phyloP scores from a whole-genome alignment of 257 asterid species.

The Paulownia fortunei region DNA sequence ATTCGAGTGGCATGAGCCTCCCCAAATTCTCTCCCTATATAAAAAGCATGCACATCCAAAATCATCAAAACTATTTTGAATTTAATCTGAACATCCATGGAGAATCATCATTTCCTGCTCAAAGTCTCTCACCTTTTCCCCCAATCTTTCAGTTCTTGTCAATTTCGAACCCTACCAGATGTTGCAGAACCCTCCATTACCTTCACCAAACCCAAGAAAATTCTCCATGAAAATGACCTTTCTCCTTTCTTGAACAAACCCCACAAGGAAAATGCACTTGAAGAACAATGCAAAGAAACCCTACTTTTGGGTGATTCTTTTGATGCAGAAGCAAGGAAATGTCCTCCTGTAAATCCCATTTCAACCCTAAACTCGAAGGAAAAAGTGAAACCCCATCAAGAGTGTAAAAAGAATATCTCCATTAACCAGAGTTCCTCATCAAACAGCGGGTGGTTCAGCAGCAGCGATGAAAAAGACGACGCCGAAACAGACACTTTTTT shows the following conservation, averaged over 20 bases:
- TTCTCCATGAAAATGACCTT: conserved; percentile 7
- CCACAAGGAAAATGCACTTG: conserved; percentile 9
- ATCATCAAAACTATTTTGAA: neutral
- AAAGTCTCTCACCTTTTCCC: conserved; percentile 63
- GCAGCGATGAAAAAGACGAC: conserved; percentile 41
- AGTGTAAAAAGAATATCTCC: neutral
- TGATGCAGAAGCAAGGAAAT: conserved; percentile 20
- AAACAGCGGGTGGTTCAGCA: conserved; percentile 60
- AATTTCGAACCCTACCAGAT: conserved; percentile 43
- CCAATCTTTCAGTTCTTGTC: conserved; percentile 69
- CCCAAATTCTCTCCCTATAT: conserved; percentile 20
- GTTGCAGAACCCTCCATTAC: conserved; percentile 50
- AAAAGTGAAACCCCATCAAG: neutral
- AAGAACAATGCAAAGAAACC: neutral
- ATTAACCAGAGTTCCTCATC: conserved; percentile 47
- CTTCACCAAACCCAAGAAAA: conserved; percentile 33
- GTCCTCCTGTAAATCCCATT: conserved; percentile 18
- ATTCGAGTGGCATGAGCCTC: conserved; percentile 15
- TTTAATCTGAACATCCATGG: conserved; percentile 38
- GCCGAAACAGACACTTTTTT: conserved; percentile 43
- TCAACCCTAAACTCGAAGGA: neutral
- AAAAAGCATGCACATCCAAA: conserved; percentile 13
- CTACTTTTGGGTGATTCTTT: neutral
- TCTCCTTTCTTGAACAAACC: conserved; percentile 13
- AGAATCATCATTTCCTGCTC: conserved; percentile 41